Conservation (phyloP, 2,329 filamentous ascomycete species). For the Claviceps citrina region DNA sequence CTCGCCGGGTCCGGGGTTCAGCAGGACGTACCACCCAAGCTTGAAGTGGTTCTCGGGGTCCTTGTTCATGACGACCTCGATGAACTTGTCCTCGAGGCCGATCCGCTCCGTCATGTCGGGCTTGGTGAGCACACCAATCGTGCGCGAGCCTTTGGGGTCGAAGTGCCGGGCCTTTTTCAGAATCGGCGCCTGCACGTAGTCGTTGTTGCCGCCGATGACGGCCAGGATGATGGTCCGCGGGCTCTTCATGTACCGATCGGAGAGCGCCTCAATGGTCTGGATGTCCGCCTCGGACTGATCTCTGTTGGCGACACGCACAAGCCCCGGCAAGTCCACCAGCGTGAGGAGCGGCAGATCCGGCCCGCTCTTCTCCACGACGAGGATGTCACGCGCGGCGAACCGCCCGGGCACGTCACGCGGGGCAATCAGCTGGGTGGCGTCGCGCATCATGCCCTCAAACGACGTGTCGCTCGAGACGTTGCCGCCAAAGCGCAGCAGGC, state of each 20-base stretch:
- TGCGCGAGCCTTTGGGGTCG: slow-evolving; percentile 32
- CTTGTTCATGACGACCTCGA: slow-evolving; percentile 35
- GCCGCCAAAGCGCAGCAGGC: slow-evolving; percentile 32
- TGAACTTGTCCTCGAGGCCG: slow-evolving; percentile 37
- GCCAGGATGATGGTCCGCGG: slow-evolving; percentile 39
- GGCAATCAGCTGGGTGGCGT: slow-evolving; percentile 35
- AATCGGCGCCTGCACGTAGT: slow-evolving; percentile 37
- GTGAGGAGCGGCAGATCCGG: slow-evolving; percentile 45
- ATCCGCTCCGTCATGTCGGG: slow-evolving; percentile 38
- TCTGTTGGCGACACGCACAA: slow-evolving; percentile 38
- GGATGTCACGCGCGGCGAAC: slow-evolving; percentile 36
- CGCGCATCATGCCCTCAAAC: slow-evolving; percentile 35
- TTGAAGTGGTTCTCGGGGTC: slow-evolving; percentile 35
- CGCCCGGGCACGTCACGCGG: slow-evolving; percentile 33
- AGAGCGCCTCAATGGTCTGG: slow-evolving; percentile 34
- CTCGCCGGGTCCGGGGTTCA: slow-evolving; percentile 34
- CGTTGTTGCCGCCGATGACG: slow-evolving; percentile 39
- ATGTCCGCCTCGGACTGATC: slow-evolving; percentile 39
- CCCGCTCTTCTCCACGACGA: slow-evolving; percentile 43
- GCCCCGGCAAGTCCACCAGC: slow-evolving; percentile 45
- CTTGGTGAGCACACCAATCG: slow-evolving; percentile 37
- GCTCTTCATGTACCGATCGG: slow-evolving; percentile 40
- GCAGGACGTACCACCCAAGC: slow-evolving; percentile 35
- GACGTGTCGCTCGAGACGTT: slow-evolving; percentile 27
- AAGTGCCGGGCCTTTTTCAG: slow-evolving; percentile 35